These are phyloP conservation scores for Grigorovia transvaalensis DNA, from an alignment of 805 yeast genomes.

Conservation along the genomic window DNA sequence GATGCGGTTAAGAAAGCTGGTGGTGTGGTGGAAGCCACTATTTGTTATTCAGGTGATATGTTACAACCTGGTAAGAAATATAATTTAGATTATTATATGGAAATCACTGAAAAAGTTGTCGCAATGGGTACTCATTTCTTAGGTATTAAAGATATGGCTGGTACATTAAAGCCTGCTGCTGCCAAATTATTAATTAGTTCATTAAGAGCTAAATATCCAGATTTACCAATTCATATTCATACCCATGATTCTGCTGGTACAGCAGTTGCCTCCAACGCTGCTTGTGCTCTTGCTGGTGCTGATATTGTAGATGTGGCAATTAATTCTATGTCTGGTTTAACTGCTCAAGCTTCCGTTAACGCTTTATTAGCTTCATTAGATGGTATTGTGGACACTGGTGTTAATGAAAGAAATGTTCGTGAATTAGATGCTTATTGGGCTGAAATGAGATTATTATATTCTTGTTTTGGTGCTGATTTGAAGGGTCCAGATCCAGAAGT, in stretches of 20 bases:
- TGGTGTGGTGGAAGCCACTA: conserved; percentile 97
- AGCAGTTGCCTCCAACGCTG: conserved; percentile 94
- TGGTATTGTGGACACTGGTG: conserved; percentile 69
- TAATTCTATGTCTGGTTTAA: conserved; percentile 96
- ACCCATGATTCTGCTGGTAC: conserved; percentile 99
- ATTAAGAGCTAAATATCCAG: conserved; percentile 79
- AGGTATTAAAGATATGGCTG: conserved; percentile 99
- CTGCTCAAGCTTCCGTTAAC: conserved; percentile 94
- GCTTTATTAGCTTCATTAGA: conserved; percentile 89
- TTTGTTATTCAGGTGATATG: conserved; percentile 99
- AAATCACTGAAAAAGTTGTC: conserved; percentile 73
- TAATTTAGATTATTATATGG: conserved; percentile 80
- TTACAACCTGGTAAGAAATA: conserved; percentile 90
- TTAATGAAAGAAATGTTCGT: conserved; percentile 57
- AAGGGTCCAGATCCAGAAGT: conserved; percentile 99
- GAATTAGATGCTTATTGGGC: conserved; percentile 96
- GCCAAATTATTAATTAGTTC: conserved; percentile 72
- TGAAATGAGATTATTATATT: conserved; percentile 92
- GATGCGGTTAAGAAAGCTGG: conserved; percentile 97
- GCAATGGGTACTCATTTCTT: conserved; percentile 91
- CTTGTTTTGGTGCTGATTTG: conserved; percentile 95
- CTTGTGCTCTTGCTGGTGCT: conserved; percentile 92
- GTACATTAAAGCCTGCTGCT: conserved; percentile 93
- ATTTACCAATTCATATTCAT: conserved; percentile 95
- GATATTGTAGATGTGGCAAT: conserved; percentile 97